A percentile compares a stretch with the other conserved stretches of the same genome.
phyloP scores from a whole-genome alignment of 2,329 filamentous ascomycete species.

The Juglanconis oblonga region DNA sequence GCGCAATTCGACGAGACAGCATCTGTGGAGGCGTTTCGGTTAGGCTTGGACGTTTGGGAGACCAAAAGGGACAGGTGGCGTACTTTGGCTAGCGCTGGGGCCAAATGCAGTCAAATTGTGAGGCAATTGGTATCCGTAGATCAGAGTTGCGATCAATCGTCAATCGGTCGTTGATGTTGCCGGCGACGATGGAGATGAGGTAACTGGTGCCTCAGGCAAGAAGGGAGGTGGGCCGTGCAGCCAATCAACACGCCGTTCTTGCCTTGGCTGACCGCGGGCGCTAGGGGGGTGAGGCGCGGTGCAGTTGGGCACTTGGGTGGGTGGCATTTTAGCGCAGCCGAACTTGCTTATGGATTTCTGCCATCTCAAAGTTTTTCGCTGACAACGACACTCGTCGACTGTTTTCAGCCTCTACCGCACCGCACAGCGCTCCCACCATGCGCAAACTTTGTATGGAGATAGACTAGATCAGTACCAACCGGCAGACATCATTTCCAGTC shows the following conservation, averaged over 20 bases:
- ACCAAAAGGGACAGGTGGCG: background rate
- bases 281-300: background rate
- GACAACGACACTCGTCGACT: conserved; percentile 41
- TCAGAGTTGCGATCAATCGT: conserved; percentile 9
- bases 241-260: background rate
- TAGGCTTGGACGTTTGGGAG: background rate
- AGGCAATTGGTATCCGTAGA: conserved; percentile 23
- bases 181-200: conserved; percentile 10
- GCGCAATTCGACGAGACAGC: conserved; percentile 58
- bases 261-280: no score
- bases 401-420: conserved; percentile 44
- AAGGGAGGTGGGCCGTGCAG: background rate
- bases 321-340: conserved; percentile 22
- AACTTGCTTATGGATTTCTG: conserved; percentile 28
- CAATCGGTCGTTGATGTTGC: background rate
- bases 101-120: conserved; percentile 32
- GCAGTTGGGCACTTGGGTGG: background rate
- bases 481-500: conserved; percentile 54
- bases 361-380: conserved; percentile 48
- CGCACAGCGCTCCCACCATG: conserved; percentile 51
- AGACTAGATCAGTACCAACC: conserved; percentile 43
- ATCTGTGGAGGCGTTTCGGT: conserved; percentile 43
- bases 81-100: conserved; percentile 33
- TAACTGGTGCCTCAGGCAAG: conserved; percentile 15
- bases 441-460: conserved; percentile 47